Evolutionary conservation across 305 asterid species (phyloP).

Genomic region (Andrographis paniculata): DNA sequence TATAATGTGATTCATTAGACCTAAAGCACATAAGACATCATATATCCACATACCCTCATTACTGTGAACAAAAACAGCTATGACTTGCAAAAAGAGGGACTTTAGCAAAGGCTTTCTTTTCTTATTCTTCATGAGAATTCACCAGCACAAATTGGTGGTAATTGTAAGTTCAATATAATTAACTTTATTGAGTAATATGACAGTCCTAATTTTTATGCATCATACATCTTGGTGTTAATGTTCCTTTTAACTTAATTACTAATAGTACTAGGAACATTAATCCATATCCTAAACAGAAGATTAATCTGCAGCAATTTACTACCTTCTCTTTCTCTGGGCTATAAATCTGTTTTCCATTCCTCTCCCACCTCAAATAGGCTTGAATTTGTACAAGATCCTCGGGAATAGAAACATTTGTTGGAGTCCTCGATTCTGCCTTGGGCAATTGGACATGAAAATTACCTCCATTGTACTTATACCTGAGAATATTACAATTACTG

Average conservation of each 20-base stretch:
- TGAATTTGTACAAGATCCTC: conserved; percentile 98
- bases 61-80: too few species aligned
- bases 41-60: too few species aligned
- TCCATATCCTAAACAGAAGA: conserved; percentile 12
- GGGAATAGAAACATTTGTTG: conserved; percentile 52
- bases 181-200: background rate
- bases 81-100: too few species aligned
- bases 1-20: too few species aligned
- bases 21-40: too few species aligned
- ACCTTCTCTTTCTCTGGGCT: conserved; percentile 87
- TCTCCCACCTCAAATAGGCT: conserved; percentile 97
- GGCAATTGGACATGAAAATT: conserved; percentile 65
- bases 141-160: background rate
- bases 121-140: background rate
- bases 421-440: conserved; percentile 26
- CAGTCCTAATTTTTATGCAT: background rate
- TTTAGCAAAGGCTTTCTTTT: too few species aligned
- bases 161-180: background rate
- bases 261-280: too few species aligned
- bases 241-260: too few species aligned
- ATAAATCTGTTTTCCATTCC: conserved; percentile 79
- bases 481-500: conserved; percentile 24
- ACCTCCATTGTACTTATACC: conserved; percentile 86
- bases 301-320: conserved; percentile 20
- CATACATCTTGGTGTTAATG: too few species aligned